Evolutionary conservation across 176 grass and related monocot genomes (phyloP), one percentile per base, ranked within the genome.

Genomic region (Carex cristatella): DNA sequence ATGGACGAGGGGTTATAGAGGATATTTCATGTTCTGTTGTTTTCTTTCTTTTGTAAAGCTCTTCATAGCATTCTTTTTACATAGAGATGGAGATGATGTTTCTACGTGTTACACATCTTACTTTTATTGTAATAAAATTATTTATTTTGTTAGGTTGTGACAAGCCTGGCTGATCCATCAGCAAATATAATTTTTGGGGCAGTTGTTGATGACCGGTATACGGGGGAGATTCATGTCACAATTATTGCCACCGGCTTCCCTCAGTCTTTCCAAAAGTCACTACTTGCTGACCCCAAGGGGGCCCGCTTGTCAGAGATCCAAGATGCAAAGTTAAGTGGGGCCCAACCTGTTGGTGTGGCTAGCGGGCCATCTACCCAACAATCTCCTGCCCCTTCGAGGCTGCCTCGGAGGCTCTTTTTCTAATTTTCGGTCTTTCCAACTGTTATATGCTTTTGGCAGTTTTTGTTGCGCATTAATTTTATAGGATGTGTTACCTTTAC

Each of bases 121-220:
- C 4, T 40, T 38, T 4, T 4, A n/a, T 23, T 65, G 10, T 65
- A 48, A 48, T 81, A 19, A 81, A 32, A 32, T 27, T 19, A 4
- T 56, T 63, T n/a, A 13, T 82, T 86, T 56, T 84, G 53, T 55
- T 89, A 99, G 93, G 94, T 95, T 27, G 93, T 99, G 56, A 99
- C 96, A 79, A 95, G 96, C 83, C 85, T 99, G 14, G 96, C 96
- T 0, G 96, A 99, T 33, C 96, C 96, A 35, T 99, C 96, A 2
- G 93, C 96, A 3, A 99, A 99, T 67, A 99, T 99, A 87, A 95
- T 99, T 61, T 99, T 99, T 23, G 96, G 93, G 7, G 96, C 96
- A 1, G 96, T 99, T 18, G 96, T 99, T 16, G 96, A 95, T 33
- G 96, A 98, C 13, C 89, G 88, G 9, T 98, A 95, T 78, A 95